Base-by-base conservation (phyloP, 2,329 filamentous ascomycete genomes). In the Phialophora expanda region DNA sequence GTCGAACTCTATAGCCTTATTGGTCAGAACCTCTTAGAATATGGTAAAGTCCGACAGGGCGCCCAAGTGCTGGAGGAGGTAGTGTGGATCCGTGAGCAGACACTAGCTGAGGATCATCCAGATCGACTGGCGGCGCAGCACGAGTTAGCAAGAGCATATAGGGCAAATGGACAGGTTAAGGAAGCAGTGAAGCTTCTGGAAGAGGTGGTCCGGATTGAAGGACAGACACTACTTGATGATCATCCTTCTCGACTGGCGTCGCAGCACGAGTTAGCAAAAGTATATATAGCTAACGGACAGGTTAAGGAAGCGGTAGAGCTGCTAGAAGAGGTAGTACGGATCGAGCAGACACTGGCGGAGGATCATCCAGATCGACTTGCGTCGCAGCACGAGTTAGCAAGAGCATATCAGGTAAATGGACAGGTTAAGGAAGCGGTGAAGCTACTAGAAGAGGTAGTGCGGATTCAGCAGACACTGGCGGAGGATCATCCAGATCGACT, bases 191-290 rank as follows among this genome's bases (percentile, higher is more conserved):
- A n/a, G 30, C 12, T 56, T 12, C n/a, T 56, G 20, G 24, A 56
- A 11, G 24, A 38, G n/a, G 54, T 56, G 12, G 54, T 56, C 3
- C n/a, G 26, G 7, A 32, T 34, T 32, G 0, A n/a, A n/a, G n/a
- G 22, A 11, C n/a, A 53, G 41, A 72, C 62, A 53, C 68, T 75
- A 1, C 65, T 69, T 34, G 69, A 72, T 22, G 63, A 74, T 7
- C 70, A 75, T 61, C 68, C 74, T n/a, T 66, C 70, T n/a, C 67
- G 59, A 54, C 32, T 68, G 11, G 38, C 54, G 1, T 69, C 66
- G 24, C 46, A 68, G 41, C 30, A 61, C 48, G 34, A 44, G 30
- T 54, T 69, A 20, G 67, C 63, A 8, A 0, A 61, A 12, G 65
- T 63, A 26, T 72, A 75, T 57, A 4, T 2, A n/a, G 30, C 54